Evolutionary conservation across 208 protist genomes (phyloP), one percentile per base, ranked within the genome.

Genomic region (Wallacemonas sp.): DNA sequence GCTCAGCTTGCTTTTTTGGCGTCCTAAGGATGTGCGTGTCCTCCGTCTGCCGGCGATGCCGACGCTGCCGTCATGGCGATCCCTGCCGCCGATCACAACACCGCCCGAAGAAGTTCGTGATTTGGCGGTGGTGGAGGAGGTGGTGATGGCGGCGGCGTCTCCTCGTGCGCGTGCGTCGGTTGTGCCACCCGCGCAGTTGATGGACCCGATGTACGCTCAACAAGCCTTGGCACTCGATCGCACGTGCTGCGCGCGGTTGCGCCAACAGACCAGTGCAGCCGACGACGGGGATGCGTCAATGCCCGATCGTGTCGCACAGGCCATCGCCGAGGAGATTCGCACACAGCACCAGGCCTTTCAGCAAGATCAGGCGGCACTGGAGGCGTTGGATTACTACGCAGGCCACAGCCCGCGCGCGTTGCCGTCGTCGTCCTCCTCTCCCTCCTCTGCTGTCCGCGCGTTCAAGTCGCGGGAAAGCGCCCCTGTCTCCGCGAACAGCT

Each of bases 1-100:
- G 2, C 38, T 89, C 12, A 83, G 84, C 20, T 67, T 93, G 18
- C 45, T 84, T 1, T 59, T 73, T 32, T 81, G 89, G 77, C 59
- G 16, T 1, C 89, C 86, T 11, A 86, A 77, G 61, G 63, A 50
- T 5, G 62, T 91, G 22, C 80, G 84, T 22, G 26, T 91, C 23
- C n/a, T 74, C 12, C 64, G 72, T 8, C 76, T 91, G n/a, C 80
- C 80, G 25, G 44, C 61, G 18, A 25, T 67, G 29, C 46, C 67
- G 2, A 3, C 33, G 18, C 59, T 82, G 41, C 72, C 82, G 41
- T 63, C 61, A 39, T 25, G 67, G 65, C 26, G 25, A 41, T n/a
- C 36, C 10, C 36, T 14, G 26, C 31, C 10, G 42, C 42, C 12
- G 44, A 20, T 5, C 11, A 38, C 29, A 66, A 0, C 10, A 38